phyloP scores from a whole-genome alignment of 441 rosid genomes.

The Geranium incanum region DNA sequence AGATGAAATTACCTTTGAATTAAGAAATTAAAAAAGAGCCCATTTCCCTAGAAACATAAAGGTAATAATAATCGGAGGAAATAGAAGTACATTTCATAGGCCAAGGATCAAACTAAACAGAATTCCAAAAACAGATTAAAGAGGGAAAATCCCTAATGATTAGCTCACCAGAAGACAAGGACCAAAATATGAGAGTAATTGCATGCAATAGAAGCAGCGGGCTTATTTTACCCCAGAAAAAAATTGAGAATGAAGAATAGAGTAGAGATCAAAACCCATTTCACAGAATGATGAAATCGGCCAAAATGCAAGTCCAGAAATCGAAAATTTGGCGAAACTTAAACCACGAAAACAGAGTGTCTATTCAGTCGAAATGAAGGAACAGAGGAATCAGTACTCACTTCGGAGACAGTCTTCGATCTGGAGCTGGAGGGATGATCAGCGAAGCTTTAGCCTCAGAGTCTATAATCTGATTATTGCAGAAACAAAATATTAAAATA shows the following conservation, averaged over 20 bases:
- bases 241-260: background rate
- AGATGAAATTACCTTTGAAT: conserved; percentile 1
- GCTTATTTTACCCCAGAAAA: background rate
- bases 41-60: conserved; percentile 3
- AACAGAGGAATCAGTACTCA: conserved; percentile 7
- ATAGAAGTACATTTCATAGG: background rate
- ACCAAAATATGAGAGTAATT: background rate
- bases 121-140: background rate
- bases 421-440: conserved; percentile 8
- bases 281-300: background rate
- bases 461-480: background rate
- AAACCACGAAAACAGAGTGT: conserved; percentile 1
- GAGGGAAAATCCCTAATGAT: background rate
- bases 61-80: background rate
- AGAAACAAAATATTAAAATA: background rate
- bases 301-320: background rate
- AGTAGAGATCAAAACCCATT: conserved; percentile 1
- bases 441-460: background rate
- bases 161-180: background rate
- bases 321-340: background rate
- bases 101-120: conserved; percentile 1
- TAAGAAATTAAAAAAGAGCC: background rate
- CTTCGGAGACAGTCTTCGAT: background rate
- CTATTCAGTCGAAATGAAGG: background rate
- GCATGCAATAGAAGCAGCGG: background rate